Evolutionary conservation across 2,329 filamentous ascomycete genomes (phyloP), one percentile per base, ranked within the genome.

Genomic region (Clonostachys chloroleuca): DNA sequence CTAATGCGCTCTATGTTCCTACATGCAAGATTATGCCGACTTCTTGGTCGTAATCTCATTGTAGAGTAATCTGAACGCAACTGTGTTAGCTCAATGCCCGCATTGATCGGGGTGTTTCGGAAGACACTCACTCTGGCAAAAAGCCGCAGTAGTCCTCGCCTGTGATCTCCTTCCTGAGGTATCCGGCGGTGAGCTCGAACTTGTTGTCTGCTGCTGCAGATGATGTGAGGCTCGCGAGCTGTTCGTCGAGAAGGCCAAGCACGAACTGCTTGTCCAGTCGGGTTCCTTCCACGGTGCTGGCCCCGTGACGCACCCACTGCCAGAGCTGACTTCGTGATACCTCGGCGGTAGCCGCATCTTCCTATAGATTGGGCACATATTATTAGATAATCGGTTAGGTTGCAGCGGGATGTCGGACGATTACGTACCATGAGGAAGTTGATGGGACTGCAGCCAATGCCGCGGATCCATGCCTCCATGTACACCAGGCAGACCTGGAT

Each of bases 381-480:
- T 13, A 8, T 43, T 13, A 8, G 24, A 40, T 14, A 2, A 33
- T 17, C 5, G 12, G 24, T 10, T 4, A 30, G 24, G 24, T 30
- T 12, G 9, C 17, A 30, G 10, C 14, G 33, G 35, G 14, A 10
- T 3, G 12, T 12, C 10, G n/a, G 18, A 34, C 18, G 12, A 35
- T 41, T 12, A 14, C 37, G 35, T 44, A 67, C 64, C 89, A 95
- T 95, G 45, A 95, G 74, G 66, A 84, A 92, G 75, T 95, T 94
- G 69, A 95, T 94, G 17, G 90, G 90, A 49, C 95, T 88, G 59
- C 90, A 95, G 44, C 90, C 90, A n/a, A 95, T 78, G 17, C 89
- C 90, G 47, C 89, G 84, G 47, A 95, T 77, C 90, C 90, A 95
- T 47, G 87, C 90, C 69, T 95, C 90, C 89, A 95, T 95, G 69